Conservation (phyloP, 176 grass and related monocot species). For the Bonia amplexicaulis region DNA sequence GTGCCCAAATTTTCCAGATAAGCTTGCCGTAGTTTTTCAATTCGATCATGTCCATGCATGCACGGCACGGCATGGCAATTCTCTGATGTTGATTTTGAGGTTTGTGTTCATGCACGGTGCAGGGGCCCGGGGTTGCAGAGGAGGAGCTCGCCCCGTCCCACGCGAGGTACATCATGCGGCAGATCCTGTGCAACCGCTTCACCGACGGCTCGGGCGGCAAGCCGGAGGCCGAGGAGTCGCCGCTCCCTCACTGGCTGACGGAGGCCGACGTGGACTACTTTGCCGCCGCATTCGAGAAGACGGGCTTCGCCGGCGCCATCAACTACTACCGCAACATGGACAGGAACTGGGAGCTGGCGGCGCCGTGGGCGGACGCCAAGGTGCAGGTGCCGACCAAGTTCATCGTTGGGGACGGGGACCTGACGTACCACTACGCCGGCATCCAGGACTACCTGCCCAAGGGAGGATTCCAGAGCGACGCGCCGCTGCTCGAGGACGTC, state of each 20-base stretch:
- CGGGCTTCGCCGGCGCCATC: slow-evolving; percentile 38
- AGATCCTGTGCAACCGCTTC: slow-evolving; percentile 18
- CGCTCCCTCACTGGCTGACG: slow-evolving; percentile 30
- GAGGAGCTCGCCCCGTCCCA: slow-evolving; percentile 11
- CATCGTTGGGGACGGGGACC: slow-evolving; percentile 55
- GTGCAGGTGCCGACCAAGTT: slow-evolving; percentile 61
- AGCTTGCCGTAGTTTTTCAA: no score
- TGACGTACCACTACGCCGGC: slow-evolving; percentile 40
- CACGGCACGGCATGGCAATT: no score
- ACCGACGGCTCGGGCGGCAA: background rate
- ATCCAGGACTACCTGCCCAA: slow-evolving; percentile 52
- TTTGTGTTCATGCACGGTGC: background rate
- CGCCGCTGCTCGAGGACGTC: slow-evolving; percentile 31
- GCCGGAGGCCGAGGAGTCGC: background rate
- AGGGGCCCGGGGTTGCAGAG: slow-evolving; percentile 43
- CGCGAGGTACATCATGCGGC: slow-evolving; percentile 12
- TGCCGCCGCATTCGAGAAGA: slow-evolving; percentile 36
- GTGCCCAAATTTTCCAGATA: no score
- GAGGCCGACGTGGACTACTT: slow-evolving; percentile 42
- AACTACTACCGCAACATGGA: slow-evolving; percentile 63
- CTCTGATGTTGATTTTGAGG: no score
- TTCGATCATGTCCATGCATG: no score
- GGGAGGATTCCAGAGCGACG: slow-evolving; percentile 34
- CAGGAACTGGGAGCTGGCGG: slow-evolving; percentile 52
- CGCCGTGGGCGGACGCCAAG: slow-evolving; percentile 48